phyloP scores from a whole-genome alignment of 2,329 filamentous ascomycete species.

The Microsporum ferrugineum region DNA sequence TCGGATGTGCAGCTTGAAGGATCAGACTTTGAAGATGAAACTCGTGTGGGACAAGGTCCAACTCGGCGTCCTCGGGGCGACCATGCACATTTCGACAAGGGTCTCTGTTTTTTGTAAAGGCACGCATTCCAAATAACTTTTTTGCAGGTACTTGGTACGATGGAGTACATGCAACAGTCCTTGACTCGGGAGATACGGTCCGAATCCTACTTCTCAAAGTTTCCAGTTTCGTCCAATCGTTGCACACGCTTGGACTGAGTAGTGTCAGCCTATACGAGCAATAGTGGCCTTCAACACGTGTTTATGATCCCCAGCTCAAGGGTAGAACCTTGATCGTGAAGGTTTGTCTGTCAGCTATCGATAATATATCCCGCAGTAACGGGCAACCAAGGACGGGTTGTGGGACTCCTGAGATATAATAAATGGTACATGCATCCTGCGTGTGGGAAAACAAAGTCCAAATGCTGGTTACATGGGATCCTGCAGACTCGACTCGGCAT shows the following conservation, averaged over 20 bases:
- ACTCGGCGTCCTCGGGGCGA: constrained; percentile 5
- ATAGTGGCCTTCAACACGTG: neutral
- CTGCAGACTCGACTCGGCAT: neutral
- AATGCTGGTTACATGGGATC: neutral
- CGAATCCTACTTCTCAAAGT: constrained; percentile 1
- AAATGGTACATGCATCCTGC: neutral
- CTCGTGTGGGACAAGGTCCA: constrained; percentile 4
- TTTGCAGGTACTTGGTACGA: neutral
- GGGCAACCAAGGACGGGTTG: neutral
- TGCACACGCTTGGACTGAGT: neutral
- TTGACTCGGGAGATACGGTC: neutral
- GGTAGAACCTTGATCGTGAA: constrained; percentile 4
- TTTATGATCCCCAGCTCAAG: constrained; percentile 5
- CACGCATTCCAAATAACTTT: neutral
- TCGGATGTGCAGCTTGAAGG: neutral
- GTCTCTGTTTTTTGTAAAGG: neutral
- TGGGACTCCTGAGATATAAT: neutral
- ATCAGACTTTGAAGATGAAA: constrained; percentile 4
- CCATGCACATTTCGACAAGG: neutral
- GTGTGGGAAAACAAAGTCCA: neutral
- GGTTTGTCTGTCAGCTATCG: constrained; percentile 1
- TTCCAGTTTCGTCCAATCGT: neutral
- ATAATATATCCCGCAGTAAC: constrained; percentile 2
- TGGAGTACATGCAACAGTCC: neutral
- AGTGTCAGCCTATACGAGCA: neutral